Percentiles rank a stretch among this genome's conserved stretches.
Conservation (phyloP, 768 basidiomycete species). For the Lenzites betulinus region DNA sequence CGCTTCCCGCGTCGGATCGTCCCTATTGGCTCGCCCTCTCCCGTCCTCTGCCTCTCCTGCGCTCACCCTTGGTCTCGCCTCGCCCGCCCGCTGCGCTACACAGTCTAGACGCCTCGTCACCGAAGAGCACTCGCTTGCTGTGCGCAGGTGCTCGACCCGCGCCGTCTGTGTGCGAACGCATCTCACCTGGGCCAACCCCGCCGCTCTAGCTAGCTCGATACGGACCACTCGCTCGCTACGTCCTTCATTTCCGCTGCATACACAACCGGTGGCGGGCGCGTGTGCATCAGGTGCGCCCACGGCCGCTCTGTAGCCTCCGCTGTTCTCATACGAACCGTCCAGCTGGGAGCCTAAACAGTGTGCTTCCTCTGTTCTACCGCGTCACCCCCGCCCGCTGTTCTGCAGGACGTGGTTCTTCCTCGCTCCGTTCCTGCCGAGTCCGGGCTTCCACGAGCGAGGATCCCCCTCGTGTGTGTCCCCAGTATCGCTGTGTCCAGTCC, state of each 20-base stretch:
- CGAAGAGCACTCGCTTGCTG: neutral
- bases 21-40: too few species aligned
- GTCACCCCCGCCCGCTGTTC: neutral
- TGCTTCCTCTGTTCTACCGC: constrained; percentile 3
- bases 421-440: constrained; percentile 11
- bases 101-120: neutral
- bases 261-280: constrained; percentile 8
- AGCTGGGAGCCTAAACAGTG: constrained; percentile 1
- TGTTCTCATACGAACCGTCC: constrained; percentile 14
- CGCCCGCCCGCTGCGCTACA: neutral
- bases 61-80: too few species aligned
- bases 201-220: neutral
- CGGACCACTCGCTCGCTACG: constrained; percentile 7
- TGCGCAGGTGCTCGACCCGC: neutral
- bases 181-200: constrained; percentile 1
- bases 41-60: too few species aligned
- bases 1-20: neutral
- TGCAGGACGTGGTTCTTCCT: neutral
- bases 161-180: neutral
- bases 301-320: constrained; percentile 13
- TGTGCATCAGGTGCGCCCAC: constrained; percentile 13
- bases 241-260: constrained; percentile 15
- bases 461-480: neutral
- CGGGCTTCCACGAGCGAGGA: constrained; percentile 4
- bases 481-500: too few species aligned